Conservation (phyloP, 306 rosid species). For the Quercus gilva region DNA sequence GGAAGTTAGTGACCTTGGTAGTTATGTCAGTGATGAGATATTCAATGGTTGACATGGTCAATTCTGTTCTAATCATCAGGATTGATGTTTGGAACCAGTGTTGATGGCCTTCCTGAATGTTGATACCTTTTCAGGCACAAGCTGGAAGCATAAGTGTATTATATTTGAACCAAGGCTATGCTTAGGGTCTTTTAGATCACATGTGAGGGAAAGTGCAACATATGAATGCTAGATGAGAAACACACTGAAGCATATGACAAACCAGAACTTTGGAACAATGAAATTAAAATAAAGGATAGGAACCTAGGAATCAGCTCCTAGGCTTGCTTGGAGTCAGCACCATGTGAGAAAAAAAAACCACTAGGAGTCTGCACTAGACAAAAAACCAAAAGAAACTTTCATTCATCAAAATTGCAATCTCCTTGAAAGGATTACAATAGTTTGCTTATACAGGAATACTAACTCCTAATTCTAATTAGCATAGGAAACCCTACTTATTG, state of each 20-base stretch:
- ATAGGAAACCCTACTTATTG: no score
- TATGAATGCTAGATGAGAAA: neutral
- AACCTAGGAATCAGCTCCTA: no score
- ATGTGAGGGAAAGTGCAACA: neutral
- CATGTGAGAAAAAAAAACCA: no score
- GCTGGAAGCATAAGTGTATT: neutral
- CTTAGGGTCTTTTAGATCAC: neutral
- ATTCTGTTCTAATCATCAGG: neutral
- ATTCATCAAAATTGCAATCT: no score
- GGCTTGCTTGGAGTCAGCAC: no score
- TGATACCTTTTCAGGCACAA: neutral
- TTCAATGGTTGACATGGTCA: neutral
- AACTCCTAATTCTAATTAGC: no score
- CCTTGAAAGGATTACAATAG: no score
- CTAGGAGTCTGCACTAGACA: no score
- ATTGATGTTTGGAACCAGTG: neutral
- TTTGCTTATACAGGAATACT: no score
- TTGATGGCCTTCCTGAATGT: neutral
- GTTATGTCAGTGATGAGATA: neutral
- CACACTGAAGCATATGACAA: neutral
- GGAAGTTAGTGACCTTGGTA: neutral
- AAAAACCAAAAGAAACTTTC: no score
- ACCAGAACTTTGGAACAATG: no score
- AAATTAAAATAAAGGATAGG: no score
- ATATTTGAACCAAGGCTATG: neutral